Conservation (phyloP, 768 basidiomycete species). For the Naematelia encephala region DNA sequence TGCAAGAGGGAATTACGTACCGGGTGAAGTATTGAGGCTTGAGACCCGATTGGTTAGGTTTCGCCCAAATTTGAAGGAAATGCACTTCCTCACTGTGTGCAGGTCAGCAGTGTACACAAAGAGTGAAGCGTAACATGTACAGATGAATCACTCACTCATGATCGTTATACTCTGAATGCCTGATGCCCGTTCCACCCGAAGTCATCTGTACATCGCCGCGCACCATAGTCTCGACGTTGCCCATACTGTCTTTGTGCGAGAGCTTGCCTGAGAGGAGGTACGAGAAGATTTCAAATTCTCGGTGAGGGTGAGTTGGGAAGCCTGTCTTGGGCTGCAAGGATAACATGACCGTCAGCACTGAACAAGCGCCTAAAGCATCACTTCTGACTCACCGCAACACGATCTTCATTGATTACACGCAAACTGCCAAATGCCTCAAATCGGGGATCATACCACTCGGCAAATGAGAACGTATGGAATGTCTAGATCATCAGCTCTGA, state of each 20-base stretch:
- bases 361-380: not conserved
- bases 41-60: slow-evolving; percentile 57
- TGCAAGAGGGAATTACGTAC: slow-evolving; percentile 37
- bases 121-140: too few relatives aligned
- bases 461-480: slow-evolving; percentile 41
- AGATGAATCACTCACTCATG: slow-evolving; percentile 31
- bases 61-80: slow-evolving; percentile 70
- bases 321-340: slow-evolving; percentile 58
- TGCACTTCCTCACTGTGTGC: slow-evolving; percentile 50
- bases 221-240: slow-evolving; percentile 80
- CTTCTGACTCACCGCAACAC: slow-evolving; percentile 31
- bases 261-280: slow-evolving; percentile 63
- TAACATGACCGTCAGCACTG: not conserved
- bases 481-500: slow-evolving; percentile 23
- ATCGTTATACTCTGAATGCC: slow-evolving; percentile 67
- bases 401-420: slow-evolving; percentile 79
- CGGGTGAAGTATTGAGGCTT: slow-evolving; percentile 81
- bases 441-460: slow-evolving; percentile 61
- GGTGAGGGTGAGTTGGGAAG: slow-evolving; percentile 66
- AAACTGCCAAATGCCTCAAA: slow-evolving; percentile 68
- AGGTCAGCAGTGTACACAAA: slow-evolving; percentile 5
- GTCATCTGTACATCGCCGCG: slow-evolving; percentile 89
- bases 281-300: slow-evolving; percentile 86
- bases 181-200: slow-evolving; percentile 85
- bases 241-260: slow-evolving; percentile 77